Conservation (phyloP, 2,329 filamentous ascomycete species). For the Sphaerostilbella broomeana region DNA sequence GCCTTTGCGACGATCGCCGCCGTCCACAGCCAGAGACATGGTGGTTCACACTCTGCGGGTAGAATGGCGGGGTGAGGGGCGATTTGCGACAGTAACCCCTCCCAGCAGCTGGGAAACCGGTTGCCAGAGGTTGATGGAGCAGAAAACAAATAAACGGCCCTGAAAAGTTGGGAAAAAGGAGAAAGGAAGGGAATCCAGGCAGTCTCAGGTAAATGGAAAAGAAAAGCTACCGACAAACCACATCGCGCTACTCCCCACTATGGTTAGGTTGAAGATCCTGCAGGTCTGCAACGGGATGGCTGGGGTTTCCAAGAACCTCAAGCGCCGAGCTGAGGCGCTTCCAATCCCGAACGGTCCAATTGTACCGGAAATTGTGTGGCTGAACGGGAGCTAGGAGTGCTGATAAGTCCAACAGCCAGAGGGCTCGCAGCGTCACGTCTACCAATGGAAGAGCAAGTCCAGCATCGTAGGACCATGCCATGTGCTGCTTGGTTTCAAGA, state of each 20-base stretch:
- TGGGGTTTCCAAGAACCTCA: too few species aligned
- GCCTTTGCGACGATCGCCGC: constrained; percentile 35
- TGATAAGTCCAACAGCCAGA: too few species aligned
- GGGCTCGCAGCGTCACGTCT: too few species aligned
- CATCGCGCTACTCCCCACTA: constrained; percentile 8
- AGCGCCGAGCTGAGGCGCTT: constrained; percentile 8
- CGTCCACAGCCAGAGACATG: constrained; percentile 49
- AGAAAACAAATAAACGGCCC: too few species aligned
- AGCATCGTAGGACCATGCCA: not conserved
- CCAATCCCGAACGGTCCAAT: too few species aligned
- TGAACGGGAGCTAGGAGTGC: too few species aligned
- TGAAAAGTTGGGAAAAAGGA: not conserved
- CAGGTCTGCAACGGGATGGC: constrained; percentile 8
- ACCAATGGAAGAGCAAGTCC: not conserved
- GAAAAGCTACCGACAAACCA: constrained; percentile 2
- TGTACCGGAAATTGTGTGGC: too few species aligned
- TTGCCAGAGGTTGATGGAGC: constrained; percentile 4
- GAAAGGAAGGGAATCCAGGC: not conserved
- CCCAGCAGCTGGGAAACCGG: too few species aligned
- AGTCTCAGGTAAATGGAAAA: not conserved
- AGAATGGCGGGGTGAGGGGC: too few species aligned
- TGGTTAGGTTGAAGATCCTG: constrained; percentile 10
- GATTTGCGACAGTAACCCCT: too few species aligned
- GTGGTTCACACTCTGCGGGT: too few species aligned
- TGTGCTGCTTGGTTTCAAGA: too few species aligned